Conservation (phyloP, 345 rosid species). For the Corymbia maculata region DNA sequence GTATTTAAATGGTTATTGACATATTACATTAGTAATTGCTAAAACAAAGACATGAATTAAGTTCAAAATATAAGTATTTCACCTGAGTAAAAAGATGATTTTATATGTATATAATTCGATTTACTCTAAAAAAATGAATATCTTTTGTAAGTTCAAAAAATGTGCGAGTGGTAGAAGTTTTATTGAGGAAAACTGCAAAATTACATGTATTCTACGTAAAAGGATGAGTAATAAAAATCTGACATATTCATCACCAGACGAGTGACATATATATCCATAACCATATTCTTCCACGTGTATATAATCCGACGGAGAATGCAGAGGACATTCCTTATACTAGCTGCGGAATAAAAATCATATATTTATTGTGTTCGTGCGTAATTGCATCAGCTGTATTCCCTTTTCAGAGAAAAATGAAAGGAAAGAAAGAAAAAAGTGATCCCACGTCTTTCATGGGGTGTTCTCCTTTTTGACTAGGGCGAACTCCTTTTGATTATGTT, state of each 20-base stretch:
- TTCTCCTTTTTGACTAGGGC: not conserved
- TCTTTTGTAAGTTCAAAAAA: too few relatives aligned
- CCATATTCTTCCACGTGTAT: too few relatives aligned
- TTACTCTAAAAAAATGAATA: not conserved
- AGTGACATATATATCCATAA: too few relatives aligned
- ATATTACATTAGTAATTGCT: not conserved
- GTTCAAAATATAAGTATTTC: not conserved
- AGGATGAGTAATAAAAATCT: not conserved
- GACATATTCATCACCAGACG: not conserved
- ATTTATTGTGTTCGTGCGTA: not conserved
- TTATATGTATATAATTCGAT: too few relatives aligned
- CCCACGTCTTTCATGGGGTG: not conserved
- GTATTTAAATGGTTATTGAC: not conserved
- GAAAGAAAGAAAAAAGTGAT: not conserved
- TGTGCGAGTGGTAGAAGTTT: too few relatives aligned
- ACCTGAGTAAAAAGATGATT: too few relatives aligned
- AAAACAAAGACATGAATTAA: not conserved
- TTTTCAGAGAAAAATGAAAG: not conserved
- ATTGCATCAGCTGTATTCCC: not conserved
- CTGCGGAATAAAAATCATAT: not conserved
- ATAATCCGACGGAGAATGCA: too few relatives aligned
- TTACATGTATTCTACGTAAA: not conserved
- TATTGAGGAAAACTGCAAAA: too few relatives aligned
- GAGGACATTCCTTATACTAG: too few relatives aligned
- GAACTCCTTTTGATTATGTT: not conserved